Evolutionary conservation across 2,329 filamentous ascomycete genomes (phyloP).

Genomic region (Laburnicola sp.): DNA sequence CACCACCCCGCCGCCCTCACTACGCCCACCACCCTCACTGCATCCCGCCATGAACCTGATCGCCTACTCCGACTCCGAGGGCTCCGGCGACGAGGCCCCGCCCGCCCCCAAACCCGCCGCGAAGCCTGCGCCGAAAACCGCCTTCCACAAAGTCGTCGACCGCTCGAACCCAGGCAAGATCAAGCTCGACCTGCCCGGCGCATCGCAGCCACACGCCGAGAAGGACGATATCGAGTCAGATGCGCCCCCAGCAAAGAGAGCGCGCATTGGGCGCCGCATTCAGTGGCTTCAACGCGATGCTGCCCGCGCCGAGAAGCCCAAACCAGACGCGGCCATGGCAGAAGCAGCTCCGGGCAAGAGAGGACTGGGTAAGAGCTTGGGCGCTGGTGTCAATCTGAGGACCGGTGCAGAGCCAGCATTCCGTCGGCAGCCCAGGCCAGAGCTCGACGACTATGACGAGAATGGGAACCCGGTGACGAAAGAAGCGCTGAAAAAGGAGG

Average conservation of each 20-base stretch:
- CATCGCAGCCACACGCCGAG: constrained; percentile 47
- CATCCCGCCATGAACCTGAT: constrained; percentile 69
- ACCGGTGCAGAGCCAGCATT: constrained; percentile 85
- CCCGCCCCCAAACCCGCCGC: constrained; percentile 41
- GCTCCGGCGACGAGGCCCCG: constrained; percentile 63
- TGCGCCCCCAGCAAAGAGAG: constrained; percentile 68
- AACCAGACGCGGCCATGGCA: constrained; percentile 23
- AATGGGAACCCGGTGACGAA: constrained; percentile 38
- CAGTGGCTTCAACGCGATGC: constrained; percentile 80
- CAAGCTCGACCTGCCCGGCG: constrained; percentile 71
- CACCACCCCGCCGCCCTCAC: constrained; percentile 12
- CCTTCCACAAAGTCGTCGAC: constrained; percentile 80
- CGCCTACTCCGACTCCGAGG: constrained; percentile 79
- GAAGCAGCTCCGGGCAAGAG: constrained; percentile 35
- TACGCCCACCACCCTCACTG: neutral
- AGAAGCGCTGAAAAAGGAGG: constrained; percentile 35
- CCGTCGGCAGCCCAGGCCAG: constrained; percentile 60
- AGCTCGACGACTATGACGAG: constrained; percentile 40
- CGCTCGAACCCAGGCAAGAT: constrained; percentile 82
- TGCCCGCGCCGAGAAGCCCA: constrained; percentile 73
- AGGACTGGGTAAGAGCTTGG: constrained; percentile 46
- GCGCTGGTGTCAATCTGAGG: constrained; percentile 70
- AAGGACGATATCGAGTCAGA: constrained; percentile 48
- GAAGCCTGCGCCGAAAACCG: constrained; percentile 56
- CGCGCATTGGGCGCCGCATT: constrained; percentile 68